Evolutionary conservation across 2,329 filamentous ascomycete species (phyloP).

Genomic region (Neopestalotiopsis rosae): DNA sequence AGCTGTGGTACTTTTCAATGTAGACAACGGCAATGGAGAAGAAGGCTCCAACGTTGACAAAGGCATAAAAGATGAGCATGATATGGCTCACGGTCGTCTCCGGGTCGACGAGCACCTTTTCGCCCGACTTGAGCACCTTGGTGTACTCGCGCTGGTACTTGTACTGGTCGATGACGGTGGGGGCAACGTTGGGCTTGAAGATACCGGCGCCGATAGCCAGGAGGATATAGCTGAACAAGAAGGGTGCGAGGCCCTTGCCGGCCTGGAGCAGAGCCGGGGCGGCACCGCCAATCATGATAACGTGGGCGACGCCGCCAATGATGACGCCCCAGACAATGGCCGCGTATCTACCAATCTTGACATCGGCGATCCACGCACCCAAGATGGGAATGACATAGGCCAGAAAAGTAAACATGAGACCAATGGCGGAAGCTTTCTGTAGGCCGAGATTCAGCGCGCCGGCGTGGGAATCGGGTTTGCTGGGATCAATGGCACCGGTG

Average conservation of each 20-base stretch:
- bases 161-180: constrained; percentile 75
- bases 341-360: constrained; percentile 69
- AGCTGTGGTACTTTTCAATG: constrained; percentile 66
- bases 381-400: constrained; percentile 54
- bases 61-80: constrained; percentile 65
- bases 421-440: constrained; percentile 50
- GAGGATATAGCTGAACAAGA: constrained; percentile 67
- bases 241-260: constrained; percentile 54
- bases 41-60: constrained; percentile 58
- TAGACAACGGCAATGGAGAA: constrained; percentile 59
- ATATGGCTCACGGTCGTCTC: constrained; percentile 71
- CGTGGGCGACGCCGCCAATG: constrained; percentile 66
- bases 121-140: constrained; percentile 56
- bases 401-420: constrained; percentile 52
- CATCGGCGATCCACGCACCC: constrained; percentile 65
- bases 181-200: constrained; percentile 82
- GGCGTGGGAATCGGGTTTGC: constrained; percentile 44
- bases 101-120: constrained; percentile 74
- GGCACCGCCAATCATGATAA: constrained; percentile 68
- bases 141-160: constrained; percentile 62
- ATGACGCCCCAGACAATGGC: constrained; percentile 63
- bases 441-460: constrained; percentile 57
- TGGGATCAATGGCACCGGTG: constrained; percentile 38
- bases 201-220: constrained; percentile 73
- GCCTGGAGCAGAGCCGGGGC: constrained; percentile 61